Evolutionary conservation across 208 protist species (phyloP).

Genomic region (Crithidia brevicula): DNA sequence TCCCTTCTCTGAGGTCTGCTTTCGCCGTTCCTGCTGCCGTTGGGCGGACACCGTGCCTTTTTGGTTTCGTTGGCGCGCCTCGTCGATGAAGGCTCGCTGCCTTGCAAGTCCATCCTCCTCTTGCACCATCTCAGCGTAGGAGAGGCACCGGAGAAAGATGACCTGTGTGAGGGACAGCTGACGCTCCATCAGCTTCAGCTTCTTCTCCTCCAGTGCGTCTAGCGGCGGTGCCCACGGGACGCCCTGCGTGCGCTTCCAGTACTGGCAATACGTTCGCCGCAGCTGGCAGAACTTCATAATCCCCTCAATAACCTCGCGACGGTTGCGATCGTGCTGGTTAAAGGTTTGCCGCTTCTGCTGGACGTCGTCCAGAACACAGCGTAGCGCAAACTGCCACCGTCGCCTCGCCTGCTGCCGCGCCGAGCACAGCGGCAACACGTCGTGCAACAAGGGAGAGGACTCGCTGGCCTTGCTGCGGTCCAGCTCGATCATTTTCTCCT

Average conservation of each 20-base stretch:
- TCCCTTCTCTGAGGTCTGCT: background rate
- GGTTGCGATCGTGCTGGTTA: conserved; percentile 13
- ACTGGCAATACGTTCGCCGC: conserved; percentile 62
- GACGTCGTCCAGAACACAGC: conserved; percentile 36
- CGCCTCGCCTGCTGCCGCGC: conserved; percentile 16
- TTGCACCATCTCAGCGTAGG: conserved; percentile 60
- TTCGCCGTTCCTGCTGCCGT: background rate
- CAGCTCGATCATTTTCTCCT: background rate
- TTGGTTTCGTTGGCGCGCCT: conserved; percentile 7
- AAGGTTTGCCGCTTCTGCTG: conserved; percentile 22
- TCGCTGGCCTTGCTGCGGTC: background rate
- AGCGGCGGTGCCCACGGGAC: conserved; percentile 72
- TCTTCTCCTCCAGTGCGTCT: conserved; percentile 41
- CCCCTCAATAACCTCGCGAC: conserved; percentile 36
- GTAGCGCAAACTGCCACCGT: conserved; percentile 52
- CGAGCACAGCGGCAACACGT: too few relatives aligned
- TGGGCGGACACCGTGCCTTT: background rate
- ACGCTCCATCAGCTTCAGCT: conserved; percentile 54
- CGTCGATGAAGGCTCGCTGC: conserved; percentile 57
- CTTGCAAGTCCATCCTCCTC: conserved; percentile 42
- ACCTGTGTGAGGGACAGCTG: conserved; percentile 67
- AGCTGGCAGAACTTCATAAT: conserved; percentile 60
- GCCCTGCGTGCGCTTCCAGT: conserved; percentile 62
- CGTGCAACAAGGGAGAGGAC: background rate
- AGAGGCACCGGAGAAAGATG: conserved; percentile 77